Conservation (phyloP, 495 filamentous ascomycete species). For the Podospora comata region DNA sequence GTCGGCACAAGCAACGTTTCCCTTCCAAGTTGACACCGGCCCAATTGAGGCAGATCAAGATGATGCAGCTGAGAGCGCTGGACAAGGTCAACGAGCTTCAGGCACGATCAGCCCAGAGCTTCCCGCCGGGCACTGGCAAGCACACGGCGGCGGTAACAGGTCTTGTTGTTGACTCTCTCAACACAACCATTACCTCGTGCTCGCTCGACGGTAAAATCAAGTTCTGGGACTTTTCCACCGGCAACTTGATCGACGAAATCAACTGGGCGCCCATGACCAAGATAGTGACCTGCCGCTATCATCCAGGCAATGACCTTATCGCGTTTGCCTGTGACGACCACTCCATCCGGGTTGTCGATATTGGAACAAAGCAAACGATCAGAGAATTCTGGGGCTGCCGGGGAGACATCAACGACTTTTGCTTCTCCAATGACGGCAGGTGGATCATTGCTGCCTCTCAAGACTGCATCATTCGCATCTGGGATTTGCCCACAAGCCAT, state of each 20-base stretch:
- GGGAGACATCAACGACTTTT: slow-evolving; percentile 78
- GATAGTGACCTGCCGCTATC: slow-evolving; percentile 72
- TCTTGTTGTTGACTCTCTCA: slow-evolving; percentile 77
- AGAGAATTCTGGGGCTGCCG: slow-evolving; percentile 88
- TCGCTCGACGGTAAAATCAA: slow-evolving; percentile 92
- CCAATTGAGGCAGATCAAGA: slow-evolving; percentile 60
- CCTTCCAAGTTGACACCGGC: slow-evolving; percentile 65
- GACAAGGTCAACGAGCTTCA: slow-evolving; percentile 50
- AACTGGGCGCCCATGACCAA: slow-evolving; percentile 81
- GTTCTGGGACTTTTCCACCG: slow-evolving; percentile 92
- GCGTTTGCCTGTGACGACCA: slow-evolving; percentile 88
- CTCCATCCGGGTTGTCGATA: slow-evolving; percentile 82
- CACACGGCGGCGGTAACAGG: slow-evolving; percentile 85
- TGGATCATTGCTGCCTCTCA: slow-evolving; percentile 90
- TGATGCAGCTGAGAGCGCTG: slow-evolving; percentile 49
- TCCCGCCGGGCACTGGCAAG: slow-evolving; percentile 52
- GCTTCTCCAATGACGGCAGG: slow-evolving; percentile 87
- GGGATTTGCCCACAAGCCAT: slow-evolving; percentile 95
- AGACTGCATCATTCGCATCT: slow-evolving; percentile 79
- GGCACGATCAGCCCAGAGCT: slow-evolving; percentile 37
- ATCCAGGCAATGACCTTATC: slow-evolving; percentile 76
- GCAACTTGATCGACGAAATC: slow-evolving; percentile 72
- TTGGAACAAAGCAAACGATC: slow-evolving; percentile 83
- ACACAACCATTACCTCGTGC: slow-evolving; percentile 77
- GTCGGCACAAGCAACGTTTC: slow-evolving; percentile 77